A percentile compares a stretch with the other conserved stretches of the same genome.
Conservation (phyloP, 441 rosid genomes). For the Erysimum cheiri region DNA sequence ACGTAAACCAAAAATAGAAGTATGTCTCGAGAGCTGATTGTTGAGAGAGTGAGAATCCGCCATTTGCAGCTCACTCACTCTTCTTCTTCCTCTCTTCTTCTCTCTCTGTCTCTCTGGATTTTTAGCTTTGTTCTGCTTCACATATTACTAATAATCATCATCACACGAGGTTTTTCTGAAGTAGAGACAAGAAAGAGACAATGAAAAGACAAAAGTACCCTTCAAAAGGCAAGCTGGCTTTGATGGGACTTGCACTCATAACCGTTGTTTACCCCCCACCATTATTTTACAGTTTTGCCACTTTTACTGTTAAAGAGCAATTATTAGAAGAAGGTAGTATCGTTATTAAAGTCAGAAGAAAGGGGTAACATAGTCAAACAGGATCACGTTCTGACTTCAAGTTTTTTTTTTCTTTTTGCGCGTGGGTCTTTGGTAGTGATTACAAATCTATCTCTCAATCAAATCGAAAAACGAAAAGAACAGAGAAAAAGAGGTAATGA, state of each 20-base stretch:
- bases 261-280: background rate
- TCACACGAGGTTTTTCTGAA: slow-evolving; percentile 25
- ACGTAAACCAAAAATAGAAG: slow-evolving; percentile 76
- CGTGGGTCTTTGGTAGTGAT: slow-evolving; percentile 37
- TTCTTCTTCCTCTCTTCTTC: background rate
- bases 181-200: slow-evolving; percentile 24
- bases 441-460: slow-evolving; percentile 40
- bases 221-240: slow-evolving; percentile 42
- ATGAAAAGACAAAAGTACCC: slow-evolving; percentile 1
- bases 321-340: slow-evolving; percentile 17
- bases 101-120: background rate
- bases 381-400: background rate
- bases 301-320: slow-evolving; percentile 12
- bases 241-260: slow-evolving; percentile 42
- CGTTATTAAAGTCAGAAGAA: background rate
- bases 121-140: slow-evolving; percentile 42
- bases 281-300: slow-evolving; percentile 32
- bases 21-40: slow-evolving; percentile 67
- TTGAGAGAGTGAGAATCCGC: slow-evolving; percentile 46
- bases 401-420: slow-evolving; percentile 34
- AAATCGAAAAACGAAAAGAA: slow-evolving; percentile 24
- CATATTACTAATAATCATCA: slow-evolving; percentile 10
- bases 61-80: slow-evolving; percentile 35
- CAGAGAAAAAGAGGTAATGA: slow-evolving; percentile 38
- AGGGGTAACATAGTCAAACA: slow-evolving; percentile 28